phyloP scores from a whole-genome alignment of 495 filamentous ascomycete species.

The Penicillium chermesinum region DNA sequence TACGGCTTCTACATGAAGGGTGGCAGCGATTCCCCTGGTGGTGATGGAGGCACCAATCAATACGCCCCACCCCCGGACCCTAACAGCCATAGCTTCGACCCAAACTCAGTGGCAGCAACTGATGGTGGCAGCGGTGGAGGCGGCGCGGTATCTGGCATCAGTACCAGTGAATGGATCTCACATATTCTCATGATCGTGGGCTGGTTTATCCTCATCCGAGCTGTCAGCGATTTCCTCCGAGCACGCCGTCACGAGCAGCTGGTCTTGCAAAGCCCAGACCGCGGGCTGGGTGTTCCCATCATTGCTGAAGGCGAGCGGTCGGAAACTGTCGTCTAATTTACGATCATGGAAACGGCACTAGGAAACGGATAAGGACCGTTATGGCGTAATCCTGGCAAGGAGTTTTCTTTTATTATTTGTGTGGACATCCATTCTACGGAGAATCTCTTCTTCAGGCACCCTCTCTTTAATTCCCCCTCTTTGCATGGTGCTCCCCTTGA shows the following conservation, averaged over 20 bases:
- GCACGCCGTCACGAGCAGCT: slow-evolving; percentile 87
- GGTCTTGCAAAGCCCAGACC: slow-evolving; percentile 88
- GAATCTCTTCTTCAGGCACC: slow-evolving; percentile 8
- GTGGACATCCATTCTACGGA: slow-evolving; percentile 18
- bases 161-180: slow-evolving; percentile 79
- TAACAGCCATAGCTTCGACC: slow-evolving; percentile 85
- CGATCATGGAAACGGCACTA: slow-evolving; percentile 6
- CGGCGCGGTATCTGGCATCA: slow-evolving; percentile 45
- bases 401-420: slow-evolving; percentile 15
- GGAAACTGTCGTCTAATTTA: slow-evolving; percentile 69
- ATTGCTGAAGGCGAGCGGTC: slow-evolving; percentile 83
- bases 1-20: slow-evolving; percentile 93
- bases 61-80: slow-evolving; percentile 71
- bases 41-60: slow-evolving; percentile 42
- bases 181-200: slow-evolving; percentile 95
- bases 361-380: slow-evolving; percentile 6
- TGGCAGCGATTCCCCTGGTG: slow-evolving; percentile 40
- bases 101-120: slow-evolving; percentile 52
- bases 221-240: slow-evolving; percentile 81
- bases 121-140: slow-evolving; percentile 33
- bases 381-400: slow-evolving; percentile 11
- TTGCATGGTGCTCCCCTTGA: slow-evolving; percentile 15
- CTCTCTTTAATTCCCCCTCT: slow-evolving; percentile 9
- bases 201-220: slow-evolving; percentile 93
- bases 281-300: slow-evolving; percentile 78